Conservation (phyloP, 2,329 filamentous ascomycete genomes). For the Colletotrichum higginsianum region DNA sequence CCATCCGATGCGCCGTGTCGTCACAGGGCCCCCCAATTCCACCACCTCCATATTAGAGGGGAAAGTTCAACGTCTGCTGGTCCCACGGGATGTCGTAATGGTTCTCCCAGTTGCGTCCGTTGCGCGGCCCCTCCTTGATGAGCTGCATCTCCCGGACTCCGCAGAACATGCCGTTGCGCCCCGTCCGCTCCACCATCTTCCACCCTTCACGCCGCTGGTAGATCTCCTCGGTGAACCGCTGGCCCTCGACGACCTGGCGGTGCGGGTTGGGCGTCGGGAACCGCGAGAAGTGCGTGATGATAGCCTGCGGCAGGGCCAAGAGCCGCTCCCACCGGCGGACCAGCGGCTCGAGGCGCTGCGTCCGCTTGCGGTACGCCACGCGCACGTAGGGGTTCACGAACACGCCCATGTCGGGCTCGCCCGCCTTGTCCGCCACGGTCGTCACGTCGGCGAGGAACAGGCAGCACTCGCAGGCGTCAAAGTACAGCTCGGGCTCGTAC, state of each 20-base stretch:
- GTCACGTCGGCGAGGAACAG: constrained; percentile 67
- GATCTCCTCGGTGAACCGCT: constrained; percentile 65
- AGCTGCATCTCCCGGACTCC: constrained; percentile 66
- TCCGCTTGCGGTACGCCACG: constrained; percentile 72
- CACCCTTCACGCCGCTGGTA: constrained; percentile 61
- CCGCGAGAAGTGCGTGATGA: constrained; percentile 69
- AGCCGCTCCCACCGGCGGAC: constrained; percentile 77
- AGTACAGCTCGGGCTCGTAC: constrained; percentile 70
- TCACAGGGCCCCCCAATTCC: background rate
- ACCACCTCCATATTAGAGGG: constrained; percentile 14
- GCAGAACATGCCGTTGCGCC: constrained; percentile 69
- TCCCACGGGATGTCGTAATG: constrained; percentile 32
- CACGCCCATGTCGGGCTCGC: constrained; percentile 60
- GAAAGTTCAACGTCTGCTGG: constrained; percentile 34
- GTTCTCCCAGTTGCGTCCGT: constrained; percentile 41
- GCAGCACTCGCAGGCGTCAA: constrained; percentile 77
- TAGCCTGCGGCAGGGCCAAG: constrained; percentile 70
- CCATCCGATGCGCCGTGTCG: constrained; percentile 10
- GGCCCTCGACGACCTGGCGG: constrained; percentile 70
- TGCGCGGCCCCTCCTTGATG: constrained; percentile 44
- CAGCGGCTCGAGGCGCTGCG: constrained; percentile 48
- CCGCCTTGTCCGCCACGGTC: constrained; percentile 51
- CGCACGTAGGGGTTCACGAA: constrained; percentile 84
- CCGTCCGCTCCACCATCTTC: constrained; percentile 59
- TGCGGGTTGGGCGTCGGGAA: constrained; percentile 74